Evolutionary conservation across 108 stramenopile species (phyloP).

Genomic region (Schizochytrium sp.): DNA sequence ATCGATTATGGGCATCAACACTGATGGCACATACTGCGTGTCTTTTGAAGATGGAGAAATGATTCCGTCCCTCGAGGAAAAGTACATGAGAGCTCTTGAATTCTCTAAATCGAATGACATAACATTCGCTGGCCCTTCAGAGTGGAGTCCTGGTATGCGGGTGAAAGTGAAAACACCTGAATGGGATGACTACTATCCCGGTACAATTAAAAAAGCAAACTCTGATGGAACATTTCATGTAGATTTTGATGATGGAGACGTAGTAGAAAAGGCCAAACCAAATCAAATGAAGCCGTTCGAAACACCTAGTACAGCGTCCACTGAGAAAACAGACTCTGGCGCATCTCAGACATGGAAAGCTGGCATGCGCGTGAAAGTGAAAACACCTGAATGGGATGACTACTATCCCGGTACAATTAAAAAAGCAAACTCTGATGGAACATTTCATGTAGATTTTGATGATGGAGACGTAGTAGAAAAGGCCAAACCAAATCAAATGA

Average conservation of each 20-base stretch:
- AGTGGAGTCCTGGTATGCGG: neutral
- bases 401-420: neutral
- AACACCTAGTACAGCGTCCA: neutral
- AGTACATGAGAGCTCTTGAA: constrained; percentile 14
- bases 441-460: neutral
- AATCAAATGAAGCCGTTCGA: neutral
- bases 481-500: neutral
- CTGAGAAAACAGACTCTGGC: neutral
- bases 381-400: constrained; percentile 28
- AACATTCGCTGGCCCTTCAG: neutral
- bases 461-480: neutral
- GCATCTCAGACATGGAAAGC: neutral
- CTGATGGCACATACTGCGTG: constrained; percentile 37
- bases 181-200: constrained; percentile 22
- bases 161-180: neutral
- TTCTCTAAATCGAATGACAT: neutral
- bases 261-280: neutral
- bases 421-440: neutral
- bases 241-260: neutral
- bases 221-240: constrained; percentile 25
- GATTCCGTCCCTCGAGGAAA: neutral
- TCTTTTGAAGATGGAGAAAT: constrained; percentile 53
- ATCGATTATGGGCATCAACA: neutral
- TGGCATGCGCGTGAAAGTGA: neutral
- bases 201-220: neutral